Evolutionary conservation across 2,329 filamentous ascomycete species (phyloP).

Genomic region (Arthroderma sp.): DNA sequence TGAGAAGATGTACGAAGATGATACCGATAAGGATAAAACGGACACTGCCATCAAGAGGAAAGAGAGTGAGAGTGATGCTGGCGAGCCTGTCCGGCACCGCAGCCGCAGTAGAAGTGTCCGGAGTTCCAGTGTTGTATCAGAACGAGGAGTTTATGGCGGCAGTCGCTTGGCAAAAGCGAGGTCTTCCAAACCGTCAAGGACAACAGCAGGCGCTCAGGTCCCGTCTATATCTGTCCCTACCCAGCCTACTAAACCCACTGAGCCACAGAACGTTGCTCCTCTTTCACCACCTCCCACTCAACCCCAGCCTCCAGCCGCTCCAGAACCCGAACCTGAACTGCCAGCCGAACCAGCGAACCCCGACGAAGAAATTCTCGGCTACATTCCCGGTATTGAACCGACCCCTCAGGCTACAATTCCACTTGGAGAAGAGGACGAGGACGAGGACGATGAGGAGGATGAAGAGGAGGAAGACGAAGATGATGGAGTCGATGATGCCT

Average conservation of each 20-base stretch:
- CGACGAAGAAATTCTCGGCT: conserved; percentile 16
- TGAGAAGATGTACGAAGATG: conserved; percentile 28
- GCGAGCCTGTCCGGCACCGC: conserved; percentile 10
- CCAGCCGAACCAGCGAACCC: conserved; percentile 8
- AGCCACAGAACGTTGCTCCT: neutral
- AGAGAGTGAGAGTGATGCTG: conserved; percentile 9
- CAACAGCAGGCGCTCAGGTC: conserved; percentile 9
- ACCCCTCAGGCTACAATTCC: conserved; percentile 8
- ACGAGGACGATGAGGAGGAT: conserved; percentile 21
- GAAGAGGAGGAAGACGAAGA: conserved; percentile 22
- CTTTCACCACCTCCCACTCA: neutral
- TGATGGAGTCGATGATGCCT: conserved; percentile 23
- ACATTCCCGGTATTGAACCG: conserved; percentile 11
- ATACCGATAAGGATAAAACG: conserved; percentile 16
- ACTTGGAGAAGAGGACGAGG: conserved; percentile 19
- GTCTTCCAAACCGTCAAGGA: neutral
- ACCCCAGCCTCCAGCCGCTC: conserved; percentile 10
- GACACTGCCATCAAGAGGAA: conserved; percentile 7
- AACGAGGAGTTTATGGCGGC: conserved; percentile 8
- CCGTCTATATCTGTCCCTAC: conserved; percentile 8
- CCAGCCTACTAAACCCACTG: neutral
- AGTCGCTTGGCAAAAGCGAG: neutral
- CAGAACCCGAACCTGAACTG: conserved; percentile 6
- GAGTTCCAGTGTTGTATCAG: conserved; percentile 8
- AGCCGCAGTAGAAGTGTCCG: conserved; percentile 13